Evolutionary conservation across 352 stramenopile species (phyloP), one percentile per base, ranked within the genome.

Genomic region (Aphanomyces astaci): DNA sequence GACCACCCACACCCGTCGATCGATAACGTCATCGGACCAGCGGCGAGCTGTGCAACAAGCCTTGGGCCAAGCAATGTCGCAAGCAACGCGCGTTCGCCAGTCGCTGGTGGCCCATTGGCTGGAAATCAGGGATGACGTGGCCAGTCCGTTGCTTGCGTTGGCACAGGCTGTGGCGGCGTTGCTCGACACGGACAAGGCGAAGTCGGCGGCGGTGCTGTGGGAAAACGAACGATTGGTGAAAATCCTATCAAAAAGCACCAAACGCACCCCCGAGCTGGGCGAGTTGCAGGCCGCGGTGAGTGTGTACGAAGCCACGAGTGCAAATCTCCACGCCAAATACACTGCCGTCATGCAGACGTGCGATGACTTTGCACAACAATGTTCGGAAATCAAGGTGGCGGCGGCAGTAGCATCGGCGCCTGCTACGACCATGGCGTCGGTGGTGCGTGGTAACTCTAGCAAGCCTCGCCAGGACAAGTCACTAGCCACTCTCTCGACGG

Each of bases 201-300:
- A 15, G 36, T 43, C 27, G 15, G n/a, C n/a, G n/a, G n/a, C n/a
- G n/a, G 32, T 60, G 15, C 83, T 93, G 19, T 76, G 84, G 66
- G 84, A 94, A 59, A 92, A 91, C 10, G 80, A 91, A 60, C 81
- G 82, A 17, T 72, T 94, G 28, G 78, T 86, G 19, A 81, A 77
- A 46, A 89, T 91, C 63, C 75, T 94, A 24, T 64, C 85, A 31
- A 81, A 82, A 43, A 94, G 80, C 65, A 80, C 92, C 53, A 77
- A 79, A 45, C 43, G 25, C 33, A 43, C 36, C n/a, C 72, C 80
- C 45, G 78, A 79, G 25, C 57, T 91, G 3, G 73, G 81, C 24
- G 25, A 75, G 10, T 72, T 94, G 3, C 73, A 87, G 36, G 57
- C 27, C 1, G 70, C 87, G 19, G 71, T 94, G 9, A 68, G 77